phyloP scores from a whole-genome alignment of 2,329 filamentous ascomycete species.

The Cercospora zeina region DNA sequence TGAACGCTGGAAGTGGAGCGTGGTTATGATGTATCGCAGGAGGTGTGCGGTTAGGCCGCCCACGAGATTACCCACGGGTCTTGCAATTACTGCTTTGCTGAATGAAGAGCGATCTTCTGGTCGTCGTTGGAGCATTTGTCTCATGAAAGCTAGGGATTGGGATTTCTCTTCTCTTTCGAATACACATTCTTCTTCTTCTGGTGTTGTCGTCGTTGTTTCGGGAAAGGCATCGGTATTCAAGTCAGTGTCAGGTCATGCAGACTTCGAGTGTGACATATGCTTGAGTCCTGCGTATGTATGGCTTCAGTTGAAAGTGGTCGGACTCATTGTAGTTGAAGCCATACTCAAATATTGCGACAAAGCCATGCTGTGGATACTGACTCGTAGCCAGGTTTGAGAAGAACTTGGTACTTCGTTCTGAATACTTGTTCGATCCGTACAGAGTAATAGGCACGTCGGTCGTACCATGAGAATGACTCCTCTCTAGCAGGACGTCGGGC shows the following conservation, averaged over 20 bases:
- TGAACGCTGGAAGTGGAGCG: neutral
- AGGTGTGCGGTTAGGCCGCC: neutral
- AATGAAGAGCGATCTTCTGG: constrained; percentile 43
- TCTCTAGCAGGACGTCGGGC: neutral
- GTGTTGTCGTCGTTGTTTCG: neutral
- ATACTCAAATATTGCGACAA: constrained; percentile 38
- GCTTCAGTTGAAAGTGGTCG: neutral
- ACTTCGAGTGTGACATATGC: constrained; percentile 6
- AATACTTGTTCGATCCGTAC: constrained; percentile 40
- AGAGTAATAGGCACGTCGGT: constrained; percentile 31
- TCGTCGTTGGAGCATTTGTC: constrained; percentile 44
- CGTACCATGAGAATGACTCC: constrained; percentile 8
- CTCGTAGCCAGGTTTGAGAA: constrained; percentile 48
- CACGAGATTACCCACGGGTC: constrained; percentile 40
- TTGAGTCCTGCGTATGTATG: neutral
- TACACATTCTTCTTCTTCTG: neutral
- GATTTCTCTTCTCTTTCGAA: constrained; percentile 35
- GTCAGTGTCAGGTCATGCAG: neutral
- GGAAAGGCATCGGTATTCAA: too few relatives aligned
- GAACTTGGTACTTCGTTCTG: constrained; percentile 39
- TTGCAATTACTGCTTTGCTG: constrained; percentile 42
- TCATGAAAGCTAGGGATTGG: constrained; percentile 41
- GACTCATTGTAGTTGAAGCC: neutral
- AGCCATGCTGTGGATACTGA: constrained; percentile 46
- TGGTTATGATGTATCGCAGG: neutral